Evolutionary conservation across 2,329 filamentous ascomycete genomes (phyloP).

Genomic region (Colletotrichum chrysophilum): DNA sequence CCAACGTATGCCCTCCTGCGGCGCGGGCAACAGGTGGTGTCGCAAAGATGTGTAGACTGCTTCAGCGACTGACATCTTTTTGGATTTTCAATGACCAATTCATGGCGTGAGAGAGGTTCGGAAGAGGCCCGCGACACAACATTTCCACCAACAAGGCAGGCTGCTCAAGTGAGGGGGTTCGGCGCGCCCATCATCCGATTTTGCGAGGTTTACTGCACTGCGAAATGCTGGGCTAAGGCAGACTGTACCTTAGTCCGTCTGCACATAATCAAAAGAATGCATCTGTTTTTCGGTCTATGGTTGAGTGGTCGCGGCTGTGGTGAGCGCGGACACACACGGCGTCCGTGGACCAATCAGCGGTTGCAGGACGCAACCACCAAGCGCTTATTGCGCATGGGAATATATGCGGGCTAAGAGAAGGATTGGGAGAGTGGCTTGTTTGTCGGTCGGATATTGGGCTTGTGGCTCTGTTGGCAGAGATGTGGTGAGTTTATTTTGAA

Average conservation of each 20-base stretch:
- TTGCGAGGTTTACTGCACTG: background rate
- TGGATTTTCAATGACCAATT: background rate
- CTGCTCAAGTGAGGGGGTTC: background rate
- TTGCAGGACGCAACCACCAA: background rate
- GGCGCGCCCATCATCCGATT: background rate
- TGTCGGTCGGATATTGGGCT: background rate
- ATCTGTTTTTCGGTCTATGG: background rate
- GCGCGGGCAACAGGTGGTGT: background rate
- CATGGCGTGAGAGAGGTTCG: background rate
- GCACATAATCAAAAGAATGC: background rate
- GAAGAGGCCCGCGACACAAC: background rate
- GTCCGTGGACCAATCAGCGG: background rate
- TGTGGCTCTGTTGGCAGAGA: background rate
- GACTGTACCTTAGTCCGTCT: background rate
- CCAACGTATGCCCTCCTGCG: background rate
- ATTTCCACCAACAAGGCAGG: background rate
- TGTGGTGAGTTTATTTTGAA: background rate
- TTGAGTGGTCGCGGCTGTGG: background rate
- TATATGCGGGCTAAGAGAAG: background rate
- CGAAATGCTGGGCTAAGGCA: background rate
- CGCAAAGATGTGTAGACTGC: background rate
- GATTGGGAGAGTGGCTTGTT: background rate
- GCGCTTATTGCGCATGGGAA: constrained; percentile 11
- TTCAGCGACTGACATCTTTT: background rate
- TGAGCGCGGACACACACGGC: background rate